phyloP scores from a whole-genome alignment of 768 basidiomycete genomes.

The Russula vinacea region DNA sequence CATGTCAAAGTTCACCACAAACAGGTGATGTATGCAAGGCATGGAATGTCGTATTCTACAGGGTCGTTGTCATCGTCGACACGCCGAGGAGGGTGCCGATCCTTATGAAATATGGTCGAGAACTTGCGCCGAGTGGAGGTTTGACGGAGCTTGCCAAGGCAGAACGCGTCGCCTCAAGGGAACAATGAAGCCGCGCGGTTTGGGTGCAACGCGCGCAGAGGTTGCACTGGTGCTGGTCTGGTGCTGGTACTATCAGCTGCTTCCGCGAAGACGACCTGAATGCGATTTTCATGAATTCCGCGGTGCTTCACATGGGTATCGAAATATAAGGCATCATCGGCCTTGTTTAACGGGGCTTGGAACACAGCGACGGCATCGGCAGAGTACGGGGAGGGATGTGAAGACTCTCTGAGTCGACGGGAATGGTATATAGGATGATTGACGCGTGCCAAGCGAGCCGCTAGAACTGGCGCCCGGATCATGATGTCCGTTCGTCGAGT shows the following conservation, averaged over 20 bases:
- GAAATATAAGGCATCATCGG: background rate
- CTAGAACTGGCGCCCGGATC: background rate
- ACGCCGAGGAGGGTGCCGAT: background rate
- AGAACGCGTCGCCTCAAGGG: conserved; percentile 9
- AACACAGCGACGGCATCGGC: conserved; percentile 18
- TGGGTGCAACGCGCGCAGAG: background rate
- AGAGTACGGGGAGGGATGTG: conserved; percentile 21
- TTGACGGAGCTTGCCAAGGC: conserved; percentile 1
- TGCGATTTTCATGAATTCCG: background rate
- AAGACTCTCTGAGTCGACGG: conserved; percentile 14
- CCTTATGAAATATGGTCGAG: background rate
- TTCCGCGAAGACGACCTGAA: conserved; percentile 2
- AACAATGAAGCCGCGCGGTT: background rate
- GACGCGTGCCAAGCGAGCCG: background rate
- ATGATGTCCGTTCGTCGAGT: background rate
- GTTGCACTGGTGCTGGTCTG: background rate
- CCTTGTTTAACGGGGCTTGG: background rate
- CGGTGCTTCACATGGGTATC: background rate
- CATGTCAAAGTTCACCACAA: conserved; percentile 6
- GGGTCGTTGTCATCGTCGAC: background rate
- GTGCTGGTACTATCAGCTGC: conserved; percentile 2
- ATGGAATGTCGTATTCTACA: conserved; percentile 21
- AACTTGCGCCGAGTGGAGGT: conserved; percentile 2
- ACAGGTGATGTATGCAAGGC: conserved; percentile 24
- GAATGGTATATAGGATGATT: conserved; percentile 1